A percentile compares a stretch with the other conserved stretches of the same genome.
phyloP scores from a whole-genome alignment of 2,329 filamentous ascomycete species.

The Colletotrichum lindemuthianum region DNA sequence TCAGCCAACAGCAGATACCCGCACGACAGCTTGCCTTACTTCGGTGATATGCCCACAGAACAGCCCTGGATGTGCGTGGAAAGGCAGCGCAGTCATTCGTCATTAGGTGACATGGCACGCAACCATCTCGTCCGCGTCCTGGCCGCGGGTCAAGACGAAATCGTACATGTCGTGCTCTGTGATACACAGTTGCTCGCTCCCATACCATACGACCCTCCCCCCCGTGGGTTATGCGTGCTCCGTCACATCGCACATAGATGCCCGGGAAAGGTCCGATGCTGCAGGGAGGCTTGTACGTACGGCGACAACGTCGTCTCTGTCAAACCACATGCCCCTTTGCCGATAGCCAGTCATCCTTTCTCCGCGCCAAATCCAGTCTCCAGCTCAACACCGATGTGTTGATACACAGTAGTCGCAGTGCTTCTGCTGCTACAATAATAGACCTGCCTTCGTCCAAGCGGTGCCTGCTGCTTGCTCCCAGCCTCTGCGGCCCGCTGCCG shows the following conservation, averaged over 20 bases:
- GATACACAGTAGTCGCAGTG: too few species aligned
- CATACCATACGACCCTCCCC: slow-evolving; percentile 28
- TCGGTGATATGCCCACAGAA: not conserved
- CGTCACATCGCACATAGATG: slow-evolving; percentile 34
- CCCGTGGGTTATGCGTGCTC: slow-evolving; percentile 8
- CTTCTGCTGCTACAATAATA: too few species aligned
- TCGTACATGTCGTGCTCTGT: slow-evolving; percentile 21
- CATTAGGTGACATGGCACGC: too few species aligned
- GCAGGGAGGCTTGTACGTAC: slow-evolving; percentile 21
- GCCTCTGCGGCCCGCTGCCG: slow-evolving; percentile 15
- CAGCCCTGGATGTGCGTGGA: too few species aligned
- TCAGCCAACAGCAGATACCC: slow-evolving; percentile 22
- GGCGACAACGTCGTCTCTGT: slow-evolving; percentile 26
- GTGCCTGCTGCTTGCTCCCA: not conserved
- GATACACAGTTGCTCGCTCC: not conserved
- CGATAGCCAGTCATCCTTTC: not conserved
- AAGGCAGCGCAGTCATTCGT: too few species aligned
- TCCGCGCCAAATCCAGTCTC: too few species aligned
- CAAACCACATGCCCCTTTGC: not conserved
- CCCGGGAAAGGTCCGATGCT: slow-evolving; percentile 35
- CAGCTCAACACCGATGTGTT: too few species aligned
- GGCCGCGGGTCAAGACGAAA: slow-evolving; percentile 22
- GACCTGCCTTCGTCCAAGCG: too few species aligned
- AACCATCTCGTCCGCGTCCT: not conserved
- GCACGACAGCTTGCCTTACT: slow-evolving; percentile 25